Evolutionary conservation across 305 asterid genomes (phyloP), one percentile per base, ranked within the genome.

Genomic region (Fraxinus xanthoxyloides): DNA sequence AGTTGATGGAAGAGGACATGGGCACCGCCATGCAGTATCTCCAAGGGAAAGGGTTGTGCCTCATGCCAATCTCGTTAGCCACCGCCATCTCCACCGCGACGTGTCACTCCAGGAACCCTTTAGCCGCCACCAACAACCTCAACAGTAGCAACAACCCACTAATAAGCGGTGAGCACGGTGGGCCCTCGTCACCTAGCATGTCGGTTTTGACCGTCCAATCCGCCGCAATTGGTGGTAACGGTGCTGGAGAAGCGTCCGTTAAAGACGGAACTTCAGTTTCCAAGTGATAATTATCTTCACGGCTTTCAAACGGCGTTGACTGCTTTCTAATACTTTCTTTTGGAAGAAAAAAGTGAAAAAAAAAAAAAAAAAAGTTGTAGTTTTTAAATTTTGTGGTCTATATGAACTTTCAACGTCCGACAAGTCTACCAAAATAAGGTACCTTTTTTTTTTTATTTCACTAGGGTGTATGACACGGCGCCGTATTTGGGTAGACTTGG

Each of bases 1-100:
- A 91, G 88, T 86, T 94, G 74, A 92, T 94, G 98, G 98, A 94
- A 31, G 97, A 94, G 31, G 98, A 94, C 77, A 93, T 94, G 97
- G 97, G 98, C 0, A 89, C 98, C 7, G 98, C 98, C 67, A 94
- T 94, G 98, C 98, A 94, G 76, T 94, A 94, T 78, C 97, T 94
- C 6, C 98, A 93, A 75, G 97, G 98, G 4, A 94, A 94, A 82
- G 98, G 98, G 17, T 91, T 94, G 0, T 94, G 98, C 86, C 93
- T 94, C 24, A 93, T 94, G 98, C 98, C 98, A 31, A 92, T 94
- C 17, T 94, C 98, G 2, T 87, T 94, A 35, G 98, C 97, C 30
- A 89, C 96, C 54, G 96, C 96, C 19, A 93, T 94, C 69, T 94
- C 98, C 81, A 89, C 97, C 79, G 86, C 93, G 84, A 87, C 97